phyloP scores from a whole-genome alignment of 2,329 filamentous ascomycete genomes.

The Aphanoascus verrucosus region DNA sequence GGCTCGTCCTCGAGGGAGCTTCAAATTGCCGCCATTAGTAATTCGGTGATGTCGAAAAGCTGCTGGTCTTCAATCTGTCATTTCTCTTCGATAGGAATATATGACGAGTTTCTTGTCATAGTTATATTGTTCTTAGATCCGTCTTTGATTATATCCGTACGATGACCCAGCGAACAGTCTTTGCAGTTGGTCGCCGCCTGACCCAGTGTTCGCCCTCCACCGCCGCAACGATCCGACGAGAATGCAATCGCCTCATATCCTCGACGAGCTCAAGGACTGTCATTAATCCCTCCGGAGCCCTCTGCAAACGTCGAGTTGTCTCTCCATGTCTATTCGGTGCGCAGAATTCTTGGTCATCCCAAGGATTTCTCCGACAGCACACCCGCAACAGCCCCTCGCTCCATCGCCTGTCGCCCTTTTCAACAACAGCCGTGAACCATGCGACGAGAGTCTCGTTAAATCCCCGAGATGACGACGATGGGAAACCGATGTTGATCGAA shows the following conservation, averaged over 20 bases:
- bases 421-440: conserved; percentile 23
- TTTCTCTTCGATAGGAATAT: too few species aligned
- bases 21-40: neutral
- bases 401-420: conserved; percentile 25
- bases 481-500: conserved; percentile 69
- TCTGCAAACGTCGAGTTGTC: neutral
- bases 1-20: neutral
- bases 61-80: too few species aligned
- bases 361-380: neutral
- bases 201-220: conserved; percentile 15
- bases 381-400: conserved; percentile 1
- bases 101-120: too few species aligned
- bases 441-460: conserved; percentile 47
- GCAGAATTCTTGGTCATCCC: neutral
- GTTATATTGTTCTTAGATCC: too few species aligned
- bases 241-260: conserved; percentile 17
- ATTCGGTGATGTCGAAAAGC: neutral
- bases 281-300: conserved; percentile 1
- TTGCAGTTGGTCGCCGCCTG: conserved; percentile 21
- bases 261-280: conserved; percentile 20
- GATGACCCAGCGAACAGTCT: conserved; percentile 26
- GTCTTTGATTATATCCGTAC: neutral
- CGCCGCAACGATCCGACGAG: conserved; percentile 11
- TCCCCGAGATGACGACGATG: conserved; percentile 68
- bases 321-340: neutral